These are phyloP conservation scores for Fagopyrum homotropicum DNA, from an alignment of 148 eudicot genomes.

Conservation along the genomic window DNA sequence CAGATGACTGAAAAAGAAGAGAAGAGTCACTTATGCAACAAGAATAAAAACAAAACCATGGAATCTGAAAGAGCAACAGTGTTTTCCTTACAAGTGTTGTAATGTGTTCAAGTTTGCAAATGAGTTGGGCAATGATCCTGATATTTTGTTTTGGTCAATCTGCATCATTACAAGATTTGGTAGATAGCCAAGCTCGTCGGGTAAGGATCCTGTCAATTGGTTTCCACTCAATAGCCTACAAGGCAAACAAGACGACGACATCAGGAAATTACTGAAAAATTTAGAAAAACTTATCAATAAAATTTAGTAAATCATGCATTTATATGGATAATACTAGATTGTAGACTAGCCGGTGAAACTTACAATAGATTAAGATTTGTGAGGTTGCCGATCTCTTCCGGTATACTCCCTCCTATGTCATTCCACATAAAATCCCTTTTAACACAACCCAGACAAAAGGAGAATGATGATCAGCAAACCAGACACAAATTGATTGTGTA, in stretches of 20 bases:
- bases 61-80: not conserved
- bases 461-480: not conserved
- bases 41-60: not conserved
- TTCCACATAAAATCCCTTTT: conserved; percentile 89
- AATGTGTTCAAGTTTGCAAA: conserved; percentile 52
- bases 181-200: conserved; percentile 72
- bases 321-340: too few relatives aligned
- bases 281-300: too few relatives aligned
- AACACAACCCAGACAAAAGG: conserved; percentile 11
- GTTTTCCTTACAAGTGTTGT: conserved; percentile 57
- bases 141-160: conserved; percentile 60
- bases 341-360: conserved; percentile 19
- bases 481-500: too few relatives aligned
- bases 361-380: conserved; percentile 58
- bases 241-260: not conserved
- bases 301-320: too few relatives aligned
- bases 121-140: conserved; percentile 70
- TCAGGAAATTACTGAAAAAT: too few relatives aligned
- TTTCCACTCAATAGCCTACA: conserved; percentile 89
- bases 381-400: conserved; percentile 48
- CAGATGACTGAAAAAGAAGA: conserved; percentile 34
- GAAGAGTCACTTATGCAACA: not conserved
- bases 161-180: conserved; percentile 57
- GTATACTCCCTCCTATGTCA: conserved; percentile 27
- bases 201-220: conserved; percentile 60